Evolutionary conservation across 441 rosid genomes (phyloP).

Genomic region (Eutrema salsugineum): DNA sequence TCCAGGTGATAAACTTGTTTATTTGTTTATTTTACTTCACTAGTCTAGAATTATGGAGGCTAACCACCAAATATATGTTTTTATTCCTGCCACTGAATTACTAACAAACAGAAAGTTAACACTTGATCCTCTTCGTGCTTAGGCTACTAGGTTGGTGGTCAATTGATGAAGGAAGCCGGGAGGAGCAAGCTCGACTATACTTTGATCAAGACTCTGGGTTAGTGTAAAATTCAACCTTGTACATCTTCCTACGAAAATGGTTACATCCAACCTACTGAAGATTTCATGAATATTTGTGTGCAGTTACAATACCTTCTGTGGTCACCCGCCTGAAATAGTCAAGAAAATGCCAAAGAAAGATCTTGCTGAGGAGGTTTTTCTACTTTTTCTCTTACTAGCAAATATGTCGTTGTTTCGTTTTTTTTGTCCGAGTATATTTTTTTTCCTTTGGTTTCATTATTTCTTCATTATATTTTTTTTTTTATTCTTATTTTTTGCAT

Average conservation of each 20-base stretch:
- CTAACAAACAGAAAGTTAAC: not conserved
- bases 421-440: not conserved
- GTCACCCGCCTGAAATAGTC: constrained; percentile 92
- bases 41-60: not conserved
- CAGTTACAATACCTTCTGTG: constrained; percentile 93
- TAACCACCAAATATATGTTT: not conserved
- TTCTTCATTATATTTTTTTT: not conserved
- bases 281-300: constrained; percentile 14
- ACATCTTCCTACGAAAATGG: not conserved
- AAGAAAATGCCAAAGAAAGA: constrained; percentile 96
- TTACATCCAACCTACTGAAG: constrained; percentile 1
- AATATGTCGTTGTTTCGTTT: not conserved
- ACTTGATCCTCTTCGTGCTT: constrained; percentile 22
- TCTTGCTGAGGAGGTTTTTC: constrained; percentile 86
- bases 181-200: constrained; percentile 89
- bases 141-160: constrained; percentile 99
- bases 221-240: constrained; percentile 24
- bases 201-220: constrained; percentile 72
- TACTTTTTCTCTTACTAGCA: constrained; percentile 3
- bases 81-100: not conserved
- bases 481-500: not conserved
- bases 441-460: not conserved
- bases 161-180: constrained; percentile 91
- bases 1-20: constrained; percentile 61
- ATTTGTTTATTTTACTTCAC: not conserved